Base-by-base conservation (phyloP, 2,329 filamentous ascomycete genomes). In the Fusarium sp. region DNA sequence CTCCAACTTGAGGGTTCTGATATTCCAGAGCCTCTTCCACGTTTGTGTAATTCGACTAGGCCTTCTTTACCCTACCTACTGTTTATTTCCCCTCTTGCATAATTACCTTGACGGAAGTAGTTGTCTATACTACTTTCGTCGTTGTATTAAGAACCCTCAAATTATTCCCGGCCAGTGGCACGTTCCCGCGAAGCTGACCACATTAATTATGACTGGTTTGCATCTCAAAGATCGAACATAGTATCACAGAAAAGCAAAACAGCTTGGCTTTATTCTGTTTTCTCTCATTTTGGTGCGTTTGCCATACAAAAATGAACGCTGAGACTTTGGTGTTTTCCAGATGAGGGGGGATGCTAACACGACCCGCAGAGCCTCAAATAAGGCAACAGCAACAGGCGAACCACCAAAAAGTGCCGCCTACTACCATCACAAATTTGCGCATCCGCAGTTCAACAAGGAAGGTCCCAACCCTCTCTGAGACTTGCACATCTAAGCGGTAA, bases 371-470 rank as follows among this genome's bases (percentile, higher is more conserved):
- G 60, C 60, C 60, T 26, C 59, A 63, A 23, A 6, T 10, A 12
- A 48, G 43, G 37, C 37, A 59, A 13, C 42, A 8, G 21, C 23
- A 21, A 7, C 26, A 26, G 57, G 60, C 60, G 60, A 63, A 48
- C 60, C 60, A 63, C 20, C n/a, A n/a, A n/a, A n/a, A n/a, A n/a
- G n/a, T n/a, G 41, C 46, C 20, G 20, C 43, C 54, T n/a, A 55
- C 20, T 29, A 13, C 13, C 26, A 37, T 42, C 29, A 58, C 31
- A 48, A 26, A 48, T 31, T 21, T 28, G 39, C 42, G 43, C 20
- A 20, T 35, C 35, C 44, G 28, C 23, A 20, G 21, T 33, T 23
- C 29, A 9, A 21, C 23, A 20, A 8, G 18, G 38, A 18, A 23
- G 38, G 6, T 28, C 24, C 48, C 48, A 42, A 33, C 48, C 48